Evolutionary conservation across 2,329 filamentous ascomycete species (phyloP), one percentile per base, ranked within the genome.

Genomic region (Pleoardoris graminearum): DNA sequence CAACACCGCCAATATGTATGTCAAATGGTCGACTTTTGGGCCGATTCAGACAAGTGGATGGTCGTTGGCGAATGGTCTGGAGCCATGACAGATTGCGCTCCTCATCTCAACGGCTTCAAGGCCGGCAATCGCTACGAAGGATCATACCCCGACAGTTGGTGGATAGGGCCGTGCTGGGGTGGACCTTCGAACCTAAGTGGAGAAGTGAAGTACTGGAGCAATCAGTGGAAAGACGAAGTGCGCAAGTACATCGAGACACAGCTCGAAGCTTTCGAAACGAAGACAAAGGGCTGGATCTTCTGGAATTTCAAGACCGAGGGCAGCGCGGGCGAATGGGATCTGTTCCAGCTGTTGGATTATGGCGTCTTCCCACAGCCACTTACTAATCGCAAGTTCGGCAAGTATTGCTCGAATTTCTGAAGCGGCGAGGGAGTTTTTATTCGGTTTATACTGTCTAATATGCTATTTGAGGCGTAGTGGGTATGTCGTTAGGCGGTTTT

Each of bases 61-160:
- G 75, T 88, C 37, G 79, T 86, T 3, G 86, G 86, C 45, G 86
- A 89, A 70, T 89, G 85, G 85, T 83, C 80, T 0, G 85, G 78
- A 16, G 85, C 85, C 29, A 78, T 87, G 74, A 88, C 85, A 0
- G 82, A 84, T 64, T 82, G 81, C 61, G 80, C 81, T 7, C 67
- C 68, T 1, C 70, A 74, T 29, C 71, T 80, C 35, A 80, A 80
- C 56, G 77, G 72, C 53, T 70, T 63, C 50, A 54, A 50, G 6
- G n/a, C 82, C 16, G 85, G 85, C 16, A 79, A 84, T 11, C 79
- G 86, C 44, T 83, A 82, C 66, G 81, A 84, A 57, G 84, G 84
- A 14, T 79, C 76, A 10, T 83, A 76, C 61, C 69, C 73, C 0
- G 77, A 74, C 29, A 79, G 76, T 21, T 65, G 66, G 0, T 76